Base-by-base conservation (phyloP, 352 stramenopile species). In the Globisporangium carolinianum region DNA sequence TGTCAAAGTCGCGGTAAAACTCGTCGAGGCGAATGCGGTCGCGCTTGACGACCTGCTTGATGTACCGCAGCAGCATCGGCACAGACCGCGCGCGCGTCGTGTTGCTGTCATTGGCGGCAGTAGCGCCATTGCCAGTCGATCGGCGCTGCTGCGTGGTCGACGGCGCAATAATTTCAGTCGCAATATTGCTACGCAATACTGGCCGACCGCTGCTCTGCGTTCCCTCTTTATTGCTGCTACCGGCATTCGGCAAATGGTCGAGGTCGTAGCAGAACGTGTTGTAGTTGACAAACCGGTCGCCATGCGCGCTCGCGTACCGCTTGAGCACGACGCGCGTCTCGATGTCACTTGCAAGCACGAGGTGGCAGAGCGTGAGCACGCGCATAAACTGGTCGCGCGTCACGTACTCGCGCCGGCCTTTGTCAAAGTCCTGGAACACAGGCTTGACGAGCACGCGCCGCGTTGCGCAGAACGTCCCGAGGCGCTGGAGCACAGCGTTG, bases 1-100 rank as follows among this genome's bases (percentile, higher is more conserved):
- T 90, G 52, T 94, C 84, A 47, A 89, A 94, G 52, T 94, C 84
- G 5, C 84, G 82, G 51, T 90, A 94, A 55, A 83, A 91, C 55
- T 94, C 82, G 46, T 94, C 82, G 36, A 94, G 54, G 11, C 82
- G 84, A 60, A 94, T 82, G 15, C 84, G 82, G 57, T 91, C 82
- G 15, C 82, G 82, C 62, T 92, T 92, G 53, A 87, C 73, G 24
- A 76, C 76, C 53, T 91, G 79, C 51, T 92, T 88, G 61, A 91
- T 76, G 71, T 92, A 91, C 7, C 76, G 68, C 55, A 94, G 73
- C 0, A 92, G 57, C 80, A 92, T 91, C 0, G 78, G 69, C 4
- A 87, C 66, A 0, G 74, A 76, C 3, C 84, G 78, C 17, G 60
- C 45, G 24, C 24, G 24, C 24, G 24, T 24, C 24, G 24, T 24